These are phyloP conservation scores for Dactylella cylindrospora DNA, from an alignment of 2,329 filamentous ascomycete genomes.

Conservation along the genomic window DNA sequence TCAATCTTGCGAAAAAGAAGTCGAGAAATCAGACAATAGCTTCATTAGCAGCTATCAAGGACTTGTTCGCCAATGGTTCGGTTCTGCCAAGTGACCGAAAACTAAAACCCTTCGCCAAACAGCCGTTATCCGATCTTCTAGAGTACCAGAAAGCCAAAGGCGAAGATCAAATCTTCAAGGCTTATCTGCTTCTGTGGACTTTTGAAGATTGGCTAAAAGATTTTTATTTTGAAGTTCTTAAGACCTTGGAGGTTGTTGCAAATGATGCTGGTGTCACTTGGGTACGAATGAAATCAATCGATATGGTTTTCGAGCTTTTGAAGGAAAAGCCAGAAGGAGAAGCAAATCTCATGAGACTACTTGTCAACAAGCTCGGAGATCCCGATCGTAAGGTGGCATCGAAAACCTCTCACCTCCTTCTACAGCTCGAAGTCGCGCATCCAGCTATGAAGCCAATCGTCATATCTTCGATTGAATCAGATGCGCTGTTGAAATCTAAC, in stretches of 20 bases:
- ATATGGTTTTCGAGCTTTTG: constrained; percentile 85
- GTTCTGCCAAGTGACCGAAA: constrained; percentile 81
- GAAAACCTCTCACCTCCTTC: constrained; percentile 84
- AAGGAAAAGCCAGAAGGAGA: constrained; percentile 98
- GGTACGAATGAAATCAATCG: constrained; percentile 80
- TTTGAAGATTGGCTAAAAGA: constrained; percentile 96
- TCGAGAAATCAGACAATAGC: constrained; percentile 90
- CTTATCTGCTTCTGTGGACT: constrained; percentile 81
- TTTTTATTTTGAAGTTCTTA: constrained; percentile 88
- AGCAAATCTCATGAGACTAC: constrained; percentile 81
- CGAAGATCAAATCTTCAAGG: constrained; percentile 63
- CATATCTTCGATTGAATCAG: constrained; percentile 79
- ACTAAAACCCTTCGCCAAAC: constrained; percentile 73
- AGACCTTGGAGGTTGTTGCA: constrained; percentile 88
- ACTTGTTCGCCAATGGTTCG: constrained; percentile 86
- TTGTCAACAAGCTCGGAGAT: constrained; percentile 97
- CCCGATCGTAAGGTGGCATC: constrained; percentile 94
- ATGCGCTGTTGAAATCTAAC: constrained; percentile 81
- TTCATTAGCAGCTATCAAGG: constrained; percentile 88
- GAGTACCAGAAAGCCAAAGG: constrained; percentile 66
- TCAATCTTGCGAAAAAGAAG: constrained; percentile 84
- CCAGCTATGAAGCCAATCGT: constrained; percentile 92
- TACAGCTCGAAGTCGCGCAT: constrained; percentile 85
- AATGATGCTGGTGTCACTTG: constrained; percentile 87
- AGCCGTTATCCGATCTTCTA: constrained; percentile 64